These are phyloP conservation scores for Clarkia xantiana DNA, from an alignment of 345 rosid genomes.

Conservation along the genomic window DNA sequence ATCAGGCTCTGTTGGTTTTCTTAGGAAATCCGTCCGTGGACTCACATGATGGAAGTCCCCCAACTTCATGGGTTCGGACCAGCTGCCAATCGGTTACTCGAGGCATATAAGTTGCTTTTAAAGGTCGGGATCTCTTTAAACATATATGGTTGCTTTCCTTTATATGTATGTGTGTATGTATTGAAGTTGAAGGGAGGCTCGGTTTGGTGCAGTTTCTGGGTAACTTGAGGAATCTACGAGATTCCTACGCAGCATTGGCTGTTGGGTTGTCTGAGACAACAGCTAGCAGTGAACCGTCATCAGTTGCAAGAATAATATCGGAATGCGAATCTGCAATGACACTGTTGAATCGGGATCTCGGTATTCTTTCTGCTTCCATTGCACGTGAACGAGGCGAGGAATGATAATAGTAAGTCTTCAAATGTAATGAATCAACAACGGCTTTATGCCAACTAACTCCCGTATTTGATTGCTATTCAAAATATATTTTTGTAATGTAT, in stretches of 20 bases:
- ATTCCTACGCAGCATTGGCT: slow-evolving; percentile 85
- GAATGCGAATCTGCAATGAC: slow-evolving; percentile 84
- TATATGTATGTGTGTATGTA: no score
- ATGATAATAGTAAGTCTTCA: no score
- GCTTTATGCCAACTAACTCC: no score
- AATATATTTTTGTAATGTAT: no score
- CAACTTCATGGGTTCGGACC: slow-evolving; percentile 99
- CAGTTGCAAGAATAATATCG: slow-evolving; percentile 77
- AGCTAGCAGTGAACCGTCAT: slow-evolving; percentile 67
- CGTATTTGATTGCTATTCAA: no score
- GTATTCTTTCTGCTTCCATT: slow-evolving; percentile 79
- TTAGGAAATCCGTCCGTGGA: slow-evolving; percentile 98
- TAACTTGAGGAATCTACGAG: slow-evolving; percentile 90
- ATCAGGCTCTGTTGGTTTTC: neutral
- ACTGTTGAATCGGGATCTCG: slow-evolving; percentile 74
- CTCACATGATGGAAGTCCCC: slow-evolving; percentile 99
- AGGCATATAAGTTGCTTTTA: slow-evolving; percentile 95
- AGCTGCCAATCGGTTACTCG: slow-evolving; percentile 91
- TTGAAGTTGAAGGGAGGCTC: neutral
- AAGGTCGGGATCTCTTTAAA: slow-evolving; percentile 32
- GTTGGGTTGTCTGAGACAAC: slow-evolving; percentile 81
- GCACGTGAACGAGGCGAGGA: slow-evolving; percentile 52
- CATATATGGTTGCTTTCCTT: neutral
- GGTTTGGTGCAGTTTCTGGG: slow-evolving; percentile 58
- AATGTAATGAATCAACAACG: no score